These are phyloP conservation scores for Aspergillus oerlinghausenensis DNA, from an alignment of 2,329 filamentous ascomycete species.

Conservation along the genomic window DNA sequence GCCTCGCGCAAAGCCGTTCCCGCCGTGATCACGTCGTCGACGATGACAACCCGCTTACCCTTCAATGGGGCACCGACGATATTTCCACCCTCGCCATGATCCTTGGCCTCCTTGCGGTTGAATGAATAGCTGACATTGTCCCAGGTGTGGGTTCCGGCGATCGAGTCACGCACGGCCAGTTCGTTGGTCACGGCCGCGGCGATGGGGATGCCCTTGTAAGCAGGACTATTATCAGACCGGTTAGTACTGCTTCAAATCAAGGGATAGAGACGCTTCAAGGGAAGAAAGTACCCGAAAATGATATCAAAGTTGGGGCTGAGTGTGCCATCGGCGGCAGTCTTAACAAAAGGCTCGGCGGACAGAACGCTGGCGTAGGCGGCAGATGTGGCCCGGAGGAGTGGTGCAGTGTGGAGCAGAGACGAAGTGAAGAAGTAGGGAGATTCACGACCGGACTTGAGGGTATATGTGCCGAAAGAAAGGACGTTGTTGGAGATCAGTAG, in stretches of 20 bases:
- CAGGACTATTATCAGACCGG: constrained; percentile 48
- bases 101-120: constrained; percentile 94
- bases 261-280: background rate
- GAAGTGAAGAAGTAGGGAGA: constrained; percentile 99
- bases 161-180: constrained; percentile 62
- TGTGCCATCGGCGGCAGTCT: constrained; percentile 29
- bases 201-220: constrained; percentile 97
- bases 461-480: constrained; percentile 41
- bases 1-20: constrained; percentile 92
- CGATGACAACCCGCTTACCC: constrained; percentile 80
- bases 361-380: constrained; percentile 70
- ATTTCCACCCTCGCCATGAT: constrained; percentile 88
- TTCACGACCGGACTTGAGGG: constrained; percentile 82
- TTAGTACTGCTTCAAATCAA: background rate
- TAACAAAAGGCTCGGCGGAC: constrained; percentile 43
- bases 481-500: constrained; percentile 38
- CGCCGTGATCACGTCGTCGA: constrained; percentile 95
- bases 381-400: constrained; percentile 71
- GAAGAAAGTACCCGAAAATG: constrained; percentile 61
- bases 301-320: constrained; percentile 64
- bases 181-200: constrained; percentile 71
- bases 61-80: constrained; percentile 84
- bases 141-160: constrained; percentile 48
- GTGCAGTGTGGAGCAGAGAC: constrained; percentile 78
- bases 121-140: constrained; percentile 75